A percentile compares a stretch with the other conserved stretches of the same genome.
These are phyloP conservation scores for Cryptococcus sp. DNA, from an alignment of 1,284 basidiomycete species.

Conservation along the genomic window DNA sequence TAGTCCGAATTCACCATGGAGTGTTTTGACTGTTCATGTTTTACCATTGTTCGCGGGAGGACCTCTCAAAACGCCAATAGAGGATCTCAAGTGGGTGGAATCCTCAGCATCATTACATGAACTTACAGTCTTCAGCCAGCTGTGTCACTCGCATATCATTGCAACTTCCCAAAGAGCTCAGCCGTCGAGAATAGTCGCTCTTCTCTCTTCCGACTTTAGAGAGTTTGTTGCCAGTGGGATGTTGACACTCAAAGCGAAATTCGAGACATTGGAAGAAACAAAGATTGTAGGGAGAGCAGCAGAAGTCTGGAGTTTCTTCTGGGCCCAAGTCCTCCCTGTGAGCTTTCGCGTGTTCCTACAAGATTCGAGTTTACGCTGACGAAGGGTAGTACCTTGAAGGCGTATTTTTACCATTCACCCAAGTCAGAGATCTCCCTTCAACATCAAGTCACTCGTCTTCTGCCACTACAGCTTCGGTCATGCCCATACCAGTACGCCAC, in stretches of 20 bases:
- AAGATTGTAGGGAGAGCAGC: slow-evolving; percentile 67
- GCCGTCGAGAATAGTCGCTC: slow-evolving; percentile 46
- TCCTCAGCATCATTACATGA: background rate
- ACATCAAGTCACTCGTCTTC: slow-evolving; percentile 9
- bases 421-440: slow-evolving; percentile 32
- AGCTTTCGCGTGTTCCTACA: slow-evolving; percentile 4
- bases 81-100: slow-evolving; percentile 69
- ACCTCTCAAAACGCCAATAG: slow-evolving; percentile 79
- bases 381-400: slow-evolving; percentile 45
- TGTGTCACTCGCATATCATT: slow-evolving; percentile 39
- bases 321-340: slow-evolving; percentile 77
- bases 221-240: slow-evolving; percentile 83
- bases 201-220: slow-evolving; percentile 70
- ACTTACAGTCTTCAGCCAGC: slow-evolving; percentile 17
- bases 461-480: slow-evolving; percentile 5
- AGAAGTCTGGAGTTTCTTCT: slow-evolving; percentile 91
- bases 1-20: slow-evolving; percentile 59
- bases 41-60: slow-evolving; percentile 89
- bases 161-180: slow-evolving; percentile 35
- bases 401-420: slow-evolving; percentile 50
- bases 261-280: slow-evolving; percentile 60
- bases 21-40: slow-evolving; percentile 74
- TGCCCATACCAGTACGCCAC: slow-evolving; percentile 40
- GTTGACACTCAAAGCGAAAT: slow-evolving; percentile 82
- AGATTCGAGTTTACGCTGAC: background rate